phyloP scores from a whole-genome alignment of 768 basidiomycete species.

The Tremella fuciformis region DNA sequence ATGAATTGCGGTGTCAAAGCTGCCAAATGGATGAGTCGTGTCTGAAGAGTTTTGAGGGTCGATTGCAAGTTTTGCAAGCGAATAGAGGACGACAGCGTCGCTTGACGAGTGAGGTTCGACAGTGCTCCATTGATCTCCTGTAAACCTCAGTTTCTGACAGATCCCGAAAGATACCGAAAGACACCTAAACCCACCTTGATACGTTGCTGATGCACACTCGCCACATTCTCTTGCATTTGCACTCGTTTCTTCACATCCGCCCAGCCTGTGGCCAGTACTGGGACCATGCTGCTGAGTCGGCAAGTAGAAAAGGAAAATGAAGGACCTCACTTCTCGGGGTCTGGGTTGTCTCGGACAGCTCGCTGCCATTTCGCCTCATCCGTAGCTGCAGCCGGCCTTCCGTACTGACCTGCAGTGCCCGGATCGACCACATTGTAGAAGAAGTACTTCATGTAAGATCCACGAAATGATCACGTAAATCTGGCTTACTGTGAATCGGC shows the following conservation, averaged over 20 bases:
- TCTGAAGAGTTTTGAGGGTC: constrained; percentile 38
- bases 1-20: constrained; percentile 41
- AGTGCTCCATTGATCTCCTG: constrained; percentile 23
- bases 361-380: constrained; percentile 49
- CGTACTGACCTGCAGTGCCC: constrained; percentile 43
- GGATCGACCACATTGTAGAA: constrained; percentile 50
- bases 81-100: constrained; percentile 36
- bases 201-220: constrained; percentile 44
- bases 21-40: constrained; percentile 44
- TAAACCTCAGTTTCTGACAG: not conserved
- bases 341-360: constrained; percentile 48
- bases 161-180: not conserved
- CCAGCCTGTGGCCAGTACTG: constrained; percentile 47
- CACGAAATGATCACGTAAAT: not conserved
- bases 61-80: constrained; percentile 36
- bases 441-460: constrained; percentile 38
- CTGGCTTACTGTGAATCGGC: constrained; percentile 46
- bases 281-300: constrained; percentile 40
- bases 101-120: constrained; percentile 31
- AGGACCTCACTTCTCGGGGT: constrained; percentile 38
- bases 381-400: constrained; percentile 39
- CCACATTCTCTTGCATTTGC: constrained; percentile 45
- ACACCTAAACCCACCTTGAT: constrained; percentile 34
- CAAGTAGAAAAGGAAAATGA: not conserved
- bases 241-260: constrained; percentile 47